A percentile compares a stretch with the other conserved stretches of the same genome.
Conservation (phyloP, 768 basidiomycete species). For the Fomitopsis pulvina region DNA sequence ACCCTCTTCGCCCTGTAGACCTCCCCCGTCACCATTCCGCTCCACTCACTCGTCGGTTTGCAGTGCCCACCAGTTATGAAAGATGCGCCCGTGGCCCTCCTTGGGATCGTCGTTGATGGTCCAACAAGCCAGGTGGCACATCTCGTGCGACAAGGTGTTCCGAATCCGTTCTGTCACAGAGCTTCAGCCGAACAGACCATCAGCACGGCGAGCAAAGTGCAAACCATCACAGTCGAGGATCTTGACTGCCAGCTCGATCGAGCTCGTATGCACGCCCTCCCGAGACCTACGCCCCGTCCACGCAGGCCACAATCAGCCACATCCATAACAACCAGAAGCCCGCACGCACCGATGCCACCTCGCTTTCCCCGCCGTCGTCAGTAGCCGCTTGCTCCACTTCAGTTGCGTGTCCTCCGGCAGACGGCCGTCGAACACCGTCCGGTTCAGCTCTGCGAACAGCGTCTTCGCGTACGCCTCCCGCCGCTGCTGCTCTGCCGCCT, state of each 20-base stretch:
- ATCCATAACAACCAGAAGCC: too few species aligned
- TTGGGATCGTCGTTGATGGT: conserved; percentile 63
- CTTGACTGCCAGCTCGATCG: conserved; percentile 79
- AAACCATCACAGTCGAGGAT: conserved; percentile 72
- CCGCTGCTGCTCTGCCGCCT: conserved; percentile 36
- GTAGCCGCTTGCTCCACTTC: conserved; percentile 59
- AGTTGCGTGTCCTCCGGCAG: conserved; percentile 51
- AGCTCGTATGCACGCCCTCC: conserved; percentile 50
- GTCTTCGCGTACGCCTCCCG: conserved; percentile 47
- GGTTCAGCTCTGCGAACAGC: conserved; percentile 59
- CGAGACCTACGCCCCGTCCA: conserved; percentile 32
- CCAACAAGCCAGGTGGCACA: conserved; percentile 91
- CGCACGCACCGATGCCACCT: conserved; percentile 63
- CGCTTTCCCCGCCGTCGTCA: conserved; percentile 67
- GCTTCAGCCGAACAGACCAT: background rate
- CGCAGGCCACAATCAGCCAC: background rate
- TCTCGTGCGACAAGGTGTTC: conserved; percentile 83
- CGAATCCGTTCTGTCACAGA: conserved; percentile 61
- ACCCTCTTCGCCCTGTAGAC: conserved; percentile 58
- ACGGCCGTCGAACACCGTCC: conserved; percentile 43
- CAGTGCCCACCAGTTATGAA: conserved; percentile 55
- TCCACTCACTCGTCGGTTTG: background rate
- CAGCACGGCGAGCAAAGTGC: conserved; percentile 7
- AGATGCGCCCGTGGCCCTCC: conserved; percentile 68
- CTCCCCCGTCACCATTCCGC: background rate